A percentile compares a stretch with the other conserved stretches of the same genome.
These are phyloP conservation scores for Massospora cicadina DNA, from an alignment of 371 early-diverging fungal species.

Conservation along the genomic window DNA sequence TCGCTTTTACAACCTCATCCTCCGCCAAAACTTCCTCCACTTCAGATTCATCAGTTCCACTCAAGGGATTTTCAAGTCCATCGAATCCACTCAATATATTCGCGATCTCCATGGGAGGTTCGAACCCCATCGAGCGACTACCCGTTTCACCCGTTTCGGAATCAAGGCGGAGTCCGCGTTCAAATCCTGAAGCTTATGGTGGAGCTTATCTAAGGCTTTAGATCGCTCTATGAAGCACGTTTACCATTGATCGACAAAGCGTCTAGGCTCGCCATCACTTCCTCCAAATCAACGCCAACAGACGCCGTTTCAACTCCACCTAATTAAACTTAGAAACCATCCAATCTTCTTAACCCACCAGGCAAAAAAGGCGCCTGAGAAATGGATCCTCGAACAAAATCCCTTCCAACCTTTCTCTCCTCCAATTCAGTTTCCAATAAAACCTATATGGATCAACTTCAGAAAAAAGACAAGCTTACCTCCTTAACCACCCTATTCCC, in stretches of 20 bases:
- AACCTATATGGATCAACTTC: background rate
- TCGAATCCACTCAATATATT: conserved; percentile 13
- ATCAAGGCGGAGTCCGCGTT: background rate
- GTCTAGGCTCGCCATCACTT: background rate
- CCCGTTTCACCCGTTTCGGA: background rate
- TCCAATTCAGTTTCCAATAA: background rate
- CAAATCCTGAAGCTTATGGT: background rate
- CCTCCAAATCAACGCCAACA: background rate
- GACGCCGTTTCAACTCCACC: background rate
- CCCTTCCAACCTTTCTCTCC: background rate
- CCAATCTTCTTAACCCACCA: conserved; percentile 1
- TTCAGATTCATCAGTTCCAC: background rate
- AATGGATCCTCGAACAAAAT: conserved; percentile 1
- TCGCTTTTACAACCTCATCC: conserved; percentile 7
- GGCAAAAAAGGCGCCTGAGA: conserved; percentile 10
- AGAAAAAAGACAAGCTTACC: background rate
- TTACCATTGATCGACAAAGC: background rate
- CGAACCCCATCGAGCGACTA: background rate
- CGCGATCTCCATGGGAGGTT: conserved; percentile 9
- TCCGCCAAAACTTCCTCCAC: background rate
- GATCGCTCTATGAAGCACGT: conserved; percentile 7
- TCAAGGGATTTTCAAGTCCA: background rate
- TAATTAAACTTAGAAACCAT: too few relatives aligned
- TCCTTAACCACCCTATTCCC: background rate
- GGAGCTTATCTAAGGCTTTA: conserved; percentile 17